A percentile compares a stretch with the other conserved stretches of the same genome.
These are phyloP conservation scores for Globisporangium spinosum DNA, from an alignment of 352 stramenopile genomes.

Conservation along the genomic window DNA sequence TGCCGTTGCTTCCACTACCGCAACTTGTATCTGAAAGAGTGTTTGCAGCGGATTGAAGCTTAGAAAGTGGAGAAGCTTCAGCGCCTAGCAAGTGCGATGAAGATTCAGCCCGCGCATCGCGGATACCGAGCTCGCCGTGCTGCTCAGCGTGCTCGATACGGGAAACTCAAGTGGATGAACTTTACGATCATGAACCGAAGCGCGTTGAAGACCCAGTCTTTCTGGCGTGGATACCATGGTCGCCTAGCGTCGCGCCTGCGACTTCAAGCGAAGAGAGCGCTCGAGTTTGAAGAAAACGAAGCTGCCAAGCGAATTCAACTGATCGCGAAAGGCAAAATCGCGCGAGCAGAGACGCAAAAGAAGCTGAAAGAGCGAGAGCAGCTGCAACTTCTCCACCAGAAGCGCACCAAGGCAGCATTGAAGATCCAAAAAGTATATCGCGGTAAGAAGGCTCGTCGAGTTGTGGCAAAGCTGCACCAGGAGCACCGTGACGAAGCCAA, in stretches of 20 bases:
- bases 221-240: slow-evolving; percentile 72
- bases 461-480: slow-evolving; percentile 29
- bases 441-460: slow-evolving; percentile 44
- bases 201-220: slow-evolving; percentile 70
- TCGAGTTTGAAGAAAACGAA: slow-evolving; percentile 49
- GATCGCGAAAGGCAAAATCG: slow-evolving; percentile 50
- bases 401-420: slow-evolving; percentile 36
- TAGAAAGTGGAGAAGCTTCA: slow-evolving; percentile 36
- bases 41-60: slow-evolving; percentile 26
- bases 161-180: slow-evolving; percentile 72
- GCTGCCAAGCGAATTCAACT: slow-evolving; percentile 63
- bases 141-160: slow-evolving; percentile 45
- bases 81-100: slow-evolving; percentile 41
- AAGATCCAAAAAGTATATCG: slow-evolving; percentile 66
- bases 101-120: slow-evolving; percentile 61
- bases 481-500: slow-evolving; percentile 46
- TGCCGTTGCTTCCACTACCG: slow-evolving; percentile 38
- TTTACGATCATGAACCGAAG: slow-evolving; percentile 52
- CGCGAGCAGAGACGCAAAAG: slow-evolving; percentile 28
- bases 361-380: slow-evolving; percentile 27
- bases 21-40: slow-evolving; percentile 31
- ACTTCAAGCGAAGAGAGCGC: slow-evolving; percentile 41
- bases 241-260: slow-evolving; percentile 55
- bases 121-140: slow-evolving; percentile 51
- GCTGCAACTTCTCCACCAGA: slow-evolving; percentile 27